Conservation (phyloP, 139 green algal genomes). For the Eudorina sp. region DNA sequence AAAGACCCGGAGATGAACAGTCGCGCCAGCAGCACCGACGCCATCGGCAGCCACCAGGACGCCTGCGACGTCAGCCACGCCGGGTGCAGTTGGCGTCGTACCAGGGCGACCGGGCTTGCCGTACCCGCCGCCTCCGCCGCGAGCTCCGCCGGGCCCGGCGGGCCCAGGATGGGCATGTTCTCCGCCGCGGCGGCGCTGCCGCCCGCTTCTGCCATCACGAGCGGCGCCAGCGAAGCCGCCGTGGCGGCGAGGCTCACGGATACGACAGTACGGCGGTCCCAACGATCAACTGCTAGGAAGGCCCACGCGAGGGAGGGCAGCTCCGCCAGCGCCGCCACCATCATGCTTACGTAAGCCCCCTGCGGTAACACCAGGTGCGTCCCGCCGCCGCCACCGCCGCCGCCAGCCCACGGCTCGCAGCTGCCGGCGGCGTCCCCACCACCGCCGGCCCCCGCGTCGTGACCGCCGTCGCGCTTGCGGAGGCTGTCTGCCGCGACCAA, state of each 20-base stretch:
- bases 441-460: neutral
- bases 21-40: constrained; percentile 68
- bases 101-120: neutral
- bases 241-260: neutral
- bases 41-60: neutral
- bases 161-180: neutral
- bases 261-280: neutral
- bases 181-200: neutral
- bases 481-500: constrained; percentile 38
- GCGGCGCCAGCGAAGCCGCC: constrained; percentile 23
- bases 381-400: neutral
- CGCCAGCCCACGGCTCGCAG: neutral
- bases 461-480: neutral
- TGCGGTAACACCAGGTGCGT: neutral
- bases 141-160: neutral
- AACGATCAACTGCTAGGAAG: neutral
- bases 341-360: neutral
- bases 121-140: neutral
- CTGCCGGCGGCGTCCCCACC: neutral
- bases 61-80: neutral
- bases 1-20: constrained; percentile 75
- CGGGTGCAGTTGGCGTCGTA: neutral
- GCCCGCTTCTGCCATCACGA: neutral
- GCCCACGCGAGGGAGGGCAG: constrained; percentile 22
- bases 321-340: constrained; percentile 8